Evolutionary conservation across 2,329 filamentous ascomycete genomes (phyloP), one percentile per base, ranked within the genome.

Genomic region (Alternaria tenuissima): DNA sequence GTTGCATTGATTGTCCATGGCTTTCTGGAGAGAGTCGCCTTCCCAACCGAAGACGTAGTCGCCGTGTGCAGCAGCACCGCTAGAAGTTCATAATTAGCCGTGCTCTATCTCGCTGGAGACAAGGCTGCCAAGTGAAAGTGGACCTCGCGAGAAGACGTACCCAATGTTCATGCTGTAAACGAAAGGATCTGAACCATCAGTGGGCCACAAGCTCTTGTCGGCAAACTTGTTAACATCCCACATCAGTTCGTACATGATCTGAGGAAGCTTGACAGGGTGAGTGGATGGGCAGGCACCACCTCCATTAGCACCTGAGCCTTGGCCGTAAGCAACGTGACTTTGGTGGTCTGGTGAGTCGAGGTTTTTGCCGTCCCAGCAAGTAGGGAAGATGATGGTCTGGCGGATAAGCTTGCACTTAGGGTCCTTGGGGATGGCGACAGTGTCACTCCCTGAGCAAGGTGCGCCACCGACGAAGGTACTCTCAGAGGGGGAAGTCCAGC

Each of bases 351-450:
- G 74, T 3, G 69, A 73, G 55, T 76, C 74, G 51, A 76, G 73
- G 54, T 73, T 71, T 62, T 68, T 70, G 52, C 69, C 73, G 48
- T 75, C 66, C 71, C 70, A 72, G 66, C 69, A 75, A 3, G 68
- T 63, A n/a, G 74, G 74, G 67, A 84, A 85, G 73, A 84, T 83
- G 72, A 84, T 81, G 68, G 82, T 84, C 70, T 84, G 82, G 63
- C 83, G 81, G 77, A 85, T 84, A 79, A 84, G 83, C 77, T 84
- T 83, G 79, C 82, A 84, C 56, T 66, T 76, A 61, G 80, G 75
- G 59, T 78, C 73, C 14, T 72, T 71, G 57, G 83, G 83, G 57
- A 85, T 84, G 34, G 80, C 83, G 47, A 85, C 82, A 4, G 83
- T 84, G 71, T 85, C 83, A 60, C 68, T 75, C 38, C 82, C 83